Percentiles rank a stretch among this genome's conserved stretches.
phyloP scores from a whole-genome alignment of 345 rosid genomes.

The Ceriops tagal region DNA sequence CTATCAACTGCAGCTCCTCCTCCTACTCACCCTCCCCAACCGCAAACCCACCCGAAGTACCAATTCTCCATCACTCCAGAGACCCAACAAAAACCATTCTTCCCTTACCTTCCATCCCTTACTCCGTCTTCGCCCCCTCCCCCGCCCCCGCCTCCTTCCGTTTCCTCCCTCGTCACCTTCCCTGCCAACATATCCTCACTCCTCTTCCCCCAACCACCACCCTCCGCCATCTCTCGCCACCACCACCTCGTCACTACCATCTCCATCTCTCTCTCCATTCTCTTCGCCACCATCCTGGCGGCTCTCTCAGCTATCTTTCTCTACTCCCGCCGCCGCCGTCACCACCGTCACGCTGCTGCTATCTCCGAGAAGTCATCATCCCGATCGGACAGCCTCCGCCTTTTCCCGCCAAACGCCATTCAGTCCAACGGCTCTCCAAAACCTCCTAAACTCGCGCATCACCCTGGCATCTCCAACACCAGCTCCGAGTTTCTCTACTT shows the following conservation, averaged over 20 bases:
- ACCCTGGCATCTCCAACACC: constrained; percentile 30
- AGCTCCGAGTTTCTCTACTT: constrained; percentile 85
- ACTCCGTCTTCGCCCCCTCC: constrained; percentile 24
- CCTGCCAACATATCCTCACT: constrained; percentile 91
- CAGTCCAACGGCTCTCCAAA: constrained; percentile 53
- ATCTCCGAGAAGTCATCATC: constrained; percentile 39
- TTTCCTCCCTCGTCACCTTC: constrained; percentile 54
- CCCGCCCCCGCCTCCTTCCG: constrained; percentile 32
- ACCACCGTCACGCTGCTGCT: constrained; percentile 23
- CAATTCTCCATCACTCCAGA: constrained; percentile 40
- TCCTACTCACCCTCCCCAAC: constrained; percentile 35
- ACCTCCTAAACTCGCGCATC: constrained; percentile 19
- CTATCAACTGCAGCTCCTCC: constrained; percentile 36
- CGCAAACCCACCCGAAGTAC: constrained; percentile 46
- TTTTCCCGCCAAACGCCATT: constrained; percentile 58
- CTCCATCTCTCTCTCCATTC: constrained; percentile 36
- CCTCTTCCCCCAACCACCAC: constrained; percentile 50
- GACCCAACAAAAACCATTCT: constrained; percentile 43
- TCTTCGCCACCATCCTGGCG: constrained; percentile 48
- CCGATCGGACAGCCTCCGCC: constrained; percentile 53
- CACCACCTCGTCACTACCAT: constrained; percentile 43
- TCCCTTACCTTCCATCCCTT: constrained; percentile 34
- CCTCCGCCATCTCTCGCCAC: constrained; percentile 30
- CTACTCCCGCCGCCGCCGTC: constrained; percentile 40
- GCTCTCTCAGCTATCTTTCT: constrained; percentile 39